A percentile compares a stretch with the other conserved stretches of the same genome.
Conservation (phyloP, 805 yeast species). For the Grigorovia transvaalensis region DNA sequence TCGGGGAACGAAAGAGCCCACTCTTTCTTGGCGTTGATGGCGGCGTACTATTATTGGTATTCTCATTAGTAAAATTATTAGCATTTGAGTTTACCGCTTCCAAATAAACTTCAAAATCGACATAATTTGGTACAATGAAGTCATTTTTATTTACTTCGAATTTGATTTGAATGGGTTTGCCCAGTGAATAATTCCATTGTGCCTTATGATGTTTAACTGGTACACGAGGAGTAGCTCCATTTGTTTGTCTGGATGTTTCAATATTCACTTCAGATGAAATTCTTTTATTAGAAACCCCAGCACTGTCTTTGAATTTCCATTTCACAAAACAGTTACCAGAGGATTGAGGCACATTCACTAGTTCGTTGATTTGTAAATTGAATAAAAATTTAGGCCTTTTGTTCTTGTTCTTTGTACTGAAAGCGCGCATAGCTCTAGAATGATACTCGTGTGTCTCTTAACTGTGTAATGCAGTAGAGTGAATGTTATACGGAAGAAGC, state of each 20-base stretch:
- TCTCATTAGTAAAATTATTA: not conserved
- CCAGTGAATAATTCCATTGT: constrained; percentile 34
- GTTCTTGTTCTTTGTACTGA: constrained; percentile 18
- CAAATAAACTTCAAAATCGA: constrained; percentile 37
- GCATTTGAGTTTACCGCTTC: constrained; percentile 20
- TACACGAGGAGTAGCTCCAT: constrained; percentile 34
- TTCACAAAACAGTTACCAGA: constrained; percentile 58
- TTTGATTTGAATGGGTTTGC: constrained; percentile 31
- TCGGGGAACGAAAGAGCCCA: not conserved
- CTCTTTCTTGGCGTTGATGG: not conserved
- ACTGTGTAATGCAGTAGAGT: no score
- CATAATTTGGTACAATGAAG: constrained; percentile 27
- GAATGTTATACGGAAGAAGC: no score
- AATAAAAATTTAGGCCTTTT: constrained; percentile 55
- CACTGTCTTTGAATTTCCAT: constrained; percentile 46
- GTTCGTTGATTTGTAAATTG: constrained; percentile 48
- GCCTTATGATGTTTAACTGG: constrained; percentile 44
- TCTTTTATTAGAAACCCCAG: constrained; percentile 16
- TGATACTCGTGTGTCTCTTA: no score
- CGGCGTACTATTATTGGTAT: not conserved
- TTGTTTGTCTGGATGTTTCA: constrained; percentile 13
- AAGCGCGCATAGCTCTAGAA: constrained; percentile 1
- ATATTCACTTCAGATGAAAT: not conserved
- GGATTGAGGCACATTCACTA: constrained; percentile 77
- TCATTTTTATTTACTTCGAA: constrained; percentile 31